These are phyloP conservation scores for Xylaria arbuscula DNA, from an alignment of 2,329 filamentous ascomycete species.

Conservation along the genomic window DNA sequence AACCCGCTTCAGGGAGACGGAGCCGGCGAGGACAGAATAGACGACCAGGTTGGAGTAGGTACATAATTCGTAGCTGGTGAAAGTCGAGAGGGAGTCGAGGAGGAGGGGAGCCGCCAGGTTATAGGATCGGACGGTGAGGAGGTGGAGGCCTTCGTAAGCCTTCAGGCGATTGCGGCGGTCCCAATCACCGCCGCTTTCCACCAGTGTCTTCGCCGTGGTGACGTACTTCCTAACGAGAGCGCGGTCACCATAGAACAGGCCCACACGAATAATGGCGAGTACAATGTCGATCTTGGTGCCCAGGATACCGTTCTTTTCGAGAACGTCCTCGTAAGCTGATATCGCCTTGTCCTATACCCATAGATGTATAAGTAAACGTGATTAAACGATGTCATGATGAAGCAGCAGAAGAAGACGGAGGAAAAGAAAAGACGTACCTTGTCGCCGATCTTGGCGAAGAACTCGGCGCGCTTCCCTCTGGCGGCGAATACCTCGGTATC, in stretches of 20 bases:
- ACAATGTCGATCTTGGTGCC: slow-evolving; percentile 98
- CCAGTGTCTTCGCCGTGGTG: slow-evolving; percentile 86
- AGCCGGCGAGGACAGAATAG: slow-evolving; percentile 94
- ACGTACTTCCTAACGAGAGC: slow-evolving; percentile 92
- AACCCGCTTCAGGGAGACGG: slow-evolving; percentile 92
- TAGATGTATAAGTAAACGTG: not conserved
- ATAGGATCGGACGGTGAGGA: slow-evolving; percentile 92
- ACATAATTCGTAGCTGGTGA: slow-evolving; percentile 98
- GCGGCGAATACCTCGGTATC: slow-evolving; percentile 95
- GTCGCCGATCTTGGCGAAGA: slow-evolving; percentile 94
- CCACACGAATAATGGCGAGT: slow-evolving; percentile 94
- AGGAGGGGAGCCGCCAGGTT: slow-evolving; percentile 89
- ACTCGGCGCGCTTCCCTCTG: slow-evolving; percentile 93
- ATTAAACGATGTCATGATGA: not conserved
- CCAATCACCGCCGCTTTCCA: slow-evolving; percentile 97
- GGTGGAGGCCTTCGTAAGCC: slow-evolving; percentile 95
- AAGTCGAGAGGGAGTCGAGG: slow-evolving; percentile 96
- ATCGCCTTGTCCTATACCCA: slow-evolving; percentile 85
- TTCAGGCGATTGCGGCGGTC: slow-evolving; percentile 97
- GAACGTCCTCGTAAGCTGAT: slow-evolving; percentile 88
- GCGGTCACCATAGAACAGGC: slow-evolving; percentile 96
- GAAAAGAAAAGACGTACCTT: slow-evolving; percentile 71
- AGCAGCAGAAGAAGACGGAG: not conserved
- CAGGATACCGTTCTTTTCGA: slow-evolving; percentile 96
- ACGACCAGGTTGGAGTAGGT: slow-evolving; percentile 94